Evolutionary conservation across 2,329 filamentous ascomycete species (phyloP).

Genomic region (Pyrenophora graminea): DNA sequence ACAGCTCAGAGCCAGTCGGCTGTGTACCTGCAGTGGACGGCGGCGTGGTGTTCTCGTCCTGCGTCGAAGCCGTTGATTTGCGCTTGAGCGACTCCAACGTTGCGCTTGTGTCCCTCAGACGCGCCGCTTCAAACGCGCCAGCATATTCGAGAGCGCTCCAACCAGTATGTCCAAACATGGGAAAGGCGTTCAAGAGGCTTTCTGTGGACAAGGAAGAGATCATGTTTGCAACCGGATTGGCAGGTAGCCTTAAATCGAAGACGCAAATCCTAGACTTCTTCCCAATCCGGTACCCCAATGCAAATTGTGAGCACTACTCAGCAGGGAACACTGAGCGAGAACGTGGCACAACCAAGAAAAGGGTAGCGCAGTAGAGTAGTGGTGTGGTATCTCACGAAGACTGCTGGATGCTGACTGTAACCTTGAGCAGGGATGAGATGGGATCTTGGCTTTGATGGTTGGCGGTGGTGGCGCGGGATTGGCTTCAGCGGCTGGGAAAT

Average conservation of each 20-base stretch:
- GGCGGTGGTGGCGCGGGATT: not conserved
- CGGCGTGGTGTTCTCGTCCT: conserved; percentile 23
- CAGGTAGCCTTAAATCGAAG: conserved; percentile 19
- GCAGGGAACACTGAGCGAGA: conserved; percentile 16
- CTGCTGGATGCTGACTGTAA: conserved; percentile 25
- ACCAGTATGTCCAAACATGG: conserved; percentile 42
- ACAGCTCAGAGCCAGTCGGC: conserved; percentile 11
- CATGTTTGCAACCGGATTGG: conserved; percentile 19
- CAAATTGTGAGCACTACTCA: conserved; percentile 7
- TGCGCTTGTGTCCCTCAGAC: conserved; percentile 23
- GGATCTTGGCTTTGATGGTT: not conserved
- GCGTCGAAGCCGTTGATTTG: conserved; percentile 24
- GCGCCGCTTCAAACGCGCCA: conserved; percentile 20
- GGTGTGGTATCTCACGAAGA: conserved; percentile 27
- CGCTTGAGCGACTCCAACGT: conserved; percentile 25
- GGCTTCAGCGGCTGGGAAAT: not conserved
- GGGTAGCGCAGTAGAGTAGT: conserved; percentile 28
- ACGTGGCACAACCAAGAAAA: conserved; percentile 29
- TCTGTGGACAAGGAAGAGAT: conserved; percentile 25
- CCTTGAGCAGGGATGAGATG: conserved; percentile 20
- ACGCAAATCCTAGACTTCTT: conserved; percentile 6
- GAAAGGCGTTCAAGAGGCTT: conserved; percentile 27
- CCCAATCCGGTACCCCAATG: conserved; percentile 5
- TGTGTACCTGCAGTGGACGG: conserved; percentile 19
- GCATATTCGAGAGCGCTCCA: conserved; percentile 42